Evolutionary conservation across 805 yeast species (phyloP).

Genomic region (Scheffersomyces ergatensis): DNA sequence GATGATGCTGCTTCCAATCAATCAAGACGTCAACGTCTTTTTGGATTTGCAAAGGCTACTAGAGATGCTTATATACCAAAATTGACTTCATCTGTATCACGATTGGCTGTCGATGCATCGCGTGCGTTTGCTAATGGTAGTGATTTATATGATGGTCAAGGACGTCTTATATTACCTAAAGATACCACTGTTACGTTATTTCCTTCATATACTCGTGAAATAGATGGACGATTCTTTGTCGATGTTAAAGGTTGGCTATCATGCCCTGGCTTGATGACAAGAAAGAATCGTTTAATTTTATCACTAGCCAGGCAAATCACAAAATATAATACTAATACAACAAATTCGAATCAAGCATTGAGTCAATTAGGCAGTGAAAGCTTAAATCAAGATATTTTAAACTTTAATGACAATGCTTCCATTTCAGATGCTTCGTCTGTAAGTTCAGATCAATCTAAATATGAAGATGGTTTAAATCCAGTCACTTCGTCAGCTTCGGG

Average conservation of each 20-base stretch:
- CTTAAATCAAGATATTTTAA: slow-evolving; percentile 22
- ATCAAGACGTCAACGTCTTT: slow-evolving; percentile 44
- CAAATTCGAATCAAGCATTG: slow-evolving; percentile 16
- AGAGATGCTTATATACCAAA: slow-evolving; percentile 58
- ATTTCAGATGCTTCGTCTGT: slow-evolving; percentile 23
- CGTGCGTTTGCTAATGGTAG: slow-evolving; percentile 21
- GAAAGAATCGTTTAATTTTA: slow-evolving; percentile 69
- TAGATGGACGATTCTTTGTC: slow-evolving; percentile 34
- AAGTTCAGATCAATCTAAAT: slow-evolving; percentile 7
- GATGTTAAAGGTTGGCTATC: slow-evolving; percentile 72
- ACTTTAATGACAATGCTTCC: slow-evolving; percentile 10
- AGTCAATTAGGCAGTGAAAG: slow-evolving; percentile 23
- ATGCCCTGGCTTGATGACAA: slow-evolving; percentile 65
- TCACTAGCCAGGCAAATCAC: slow-evolving; percentile 69
- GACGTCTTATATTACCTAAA: slow-evolving; percentile 40
- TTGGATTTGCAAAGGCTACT: slow-evolving; percentile 53
- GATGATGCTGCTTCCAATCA: neutral
- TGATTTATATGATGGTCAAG: slow-evolving; percentile 27
- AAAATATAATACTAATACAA: slow-evolving; percentile 27
- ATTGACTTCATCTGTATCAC: slow-evolving; percentile 46
- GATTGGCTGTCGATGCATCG: slow-evolving; percentile 46
- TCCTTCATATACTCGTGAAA: slow-evolving; percentile 35
- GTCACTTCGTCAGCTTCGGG: slow-evolving; percentile 2
- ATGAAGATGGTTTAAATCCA: slow-evolving; percentile 1
- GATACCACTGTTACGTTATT: slow-evolving; percentile 58